A percentile compares a stretch with the other conserved stretches of the same genome.
phyloP scores from a whole-genome alignment of 331 rosid genomes.

The Quercus tomentella region DNA sequence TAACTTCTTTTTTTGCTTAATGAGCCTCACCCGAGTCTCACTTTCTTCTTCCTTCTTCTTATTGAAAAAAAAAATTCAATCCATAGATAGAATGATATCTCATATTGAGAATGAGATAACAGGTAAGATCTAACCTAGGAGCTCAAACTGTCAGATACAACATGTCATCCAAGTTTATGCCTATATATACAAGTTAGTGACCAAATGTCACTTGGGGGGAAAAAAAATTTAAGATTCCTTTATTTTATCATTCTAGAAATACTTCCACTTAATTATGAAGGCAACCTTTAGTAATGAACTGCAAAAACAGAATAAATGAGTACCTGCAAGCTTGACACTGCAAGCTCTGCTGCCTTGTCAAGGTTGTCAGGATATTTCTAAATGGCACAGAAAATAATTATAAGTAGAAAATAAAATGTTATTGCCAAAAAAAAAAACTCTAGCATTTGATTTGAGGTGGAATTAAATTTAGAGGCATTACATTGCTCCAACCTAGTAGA shows the following conservation, averaged over 20 bases:
- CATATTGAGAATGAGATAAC: not conserved
- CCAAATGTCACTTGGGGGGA: too few relatives aligned
- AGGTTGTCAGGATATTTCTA: constrained; percentile 74
- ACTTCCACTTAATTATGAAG: constrained; percentile 1
- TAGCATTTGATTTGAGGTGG: constrained; percentile 5
- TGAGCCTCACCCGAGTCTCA: not conserved
- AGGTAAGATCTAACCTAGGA: not conserved
- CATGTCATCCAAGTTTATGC: not conserved
- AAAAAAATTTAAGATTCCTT: too few relatives aligned
- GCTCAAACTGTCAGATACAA: not conserved
- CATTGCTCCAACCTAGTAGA: constrained; percentile 95
- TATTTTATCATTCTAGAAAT: not conserved
- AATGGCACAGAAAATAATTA: constrained; percentile 14
- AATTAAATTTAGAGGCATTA: constrained; percentile 36
- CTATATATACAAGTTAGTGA: not conserved
- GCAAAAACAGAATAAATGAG: constrained; percentile 3
- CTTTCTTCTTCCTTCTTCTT: not conserved
- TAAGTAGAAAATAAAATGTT: constrained; percentile 13
- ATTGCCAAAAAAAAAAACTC: not conserved
- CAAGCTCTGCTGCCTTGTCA: constrained; percentile 77
- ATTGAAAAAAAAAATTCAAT: not conserved
- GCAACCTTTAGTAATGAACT: not conserved
- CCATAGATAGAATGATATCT: not conserved
- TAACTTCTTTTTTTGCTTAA: not conserved
- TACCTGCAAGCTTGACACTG: constrained; percentile 83